Evolutionary conservation across 2,329 filamentous ascomycete species (phyloP), one percentile per base, ranked within the genome.

Genomic region (Fusarium metavorans): DNA sequence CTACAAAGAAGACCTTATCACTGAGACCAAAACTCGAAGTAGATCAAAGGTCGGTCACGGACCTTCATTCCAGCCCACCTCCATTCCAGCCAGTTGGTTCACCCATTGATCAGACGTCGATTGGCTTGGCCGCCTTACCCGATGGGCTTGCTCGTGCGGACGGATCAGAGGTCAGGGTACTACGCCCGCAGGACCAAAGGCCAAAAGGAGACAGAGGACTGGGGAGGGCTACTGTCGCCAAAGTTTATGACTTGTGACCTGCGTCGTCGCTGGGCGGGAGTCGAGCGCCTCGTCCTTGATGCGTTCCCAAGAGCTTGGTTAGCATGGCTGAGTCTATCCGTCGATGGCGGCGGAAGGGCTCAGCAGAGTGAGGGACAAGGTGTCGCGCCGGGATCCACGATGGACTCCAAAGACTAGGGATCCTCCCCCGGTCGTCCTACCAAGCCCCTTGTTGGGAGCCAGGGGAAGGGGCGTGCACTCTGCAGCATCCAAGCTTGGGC

Each of bases 301-400:
- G 76, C 67, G 78, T 78, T 77, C 77, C 79, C 79, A 79, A 70
- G 71, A 72, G 67, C 61, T 81, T 78, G 79, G 79, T 80, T 79
- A 77, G 77, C 77, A 80, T 81, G 78, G 79, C 80, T 81, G 78
- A 79, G 73, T 77, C 74, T 80, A 80, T 80, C 79, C 79, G 79
- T 78, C 64, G 66, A 80, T 81, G 79, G 79, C 78, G 75, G 75
- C 78, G 78, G 79, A 79, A 79, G 69, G 71, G 76, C 77, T 73
- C 71, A 68, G 69, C 63, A 67, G 68, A 73, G 67, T 32, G 71
- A 75, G 69, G 68, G 66, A 52, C 70, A 59, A 70, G 67, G 68
- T 25, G 56, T 64, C 59, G 66, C 61, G 50, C 23, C 56, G 59
- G 76, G 76, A 74, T 78, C 72, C 76, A 70, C 57, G 72, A 76